Conservation (phyloP, 2,329 filamentous ascomycete genomes). For the Amphichorda felina region DNA sequence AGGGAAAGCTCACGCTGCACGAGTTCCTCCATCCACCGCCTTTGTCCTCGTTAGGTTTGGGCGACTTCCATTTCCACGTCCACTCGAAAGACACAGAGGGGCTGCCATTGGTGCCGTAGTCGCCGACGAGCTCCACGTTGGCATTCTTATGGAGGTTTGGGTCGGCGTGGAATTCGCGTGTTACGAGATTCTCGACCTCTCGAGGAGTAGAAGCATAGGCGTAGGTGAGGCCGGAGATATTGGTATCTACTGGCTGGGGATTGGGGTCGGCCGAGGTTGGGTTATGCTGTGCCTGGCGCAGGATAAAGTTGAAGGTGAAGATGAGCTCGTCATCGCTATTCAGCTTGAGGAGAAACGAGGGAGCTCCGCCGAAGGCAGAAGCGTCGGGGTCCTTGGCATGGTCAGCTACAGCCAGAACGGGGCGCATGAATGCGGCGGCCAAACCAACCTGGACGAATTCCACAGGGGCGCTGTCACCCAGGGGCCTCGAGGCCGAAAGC, state of each 20-base stretch:
- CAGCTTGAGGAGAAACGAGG: constrained; percentile 76
- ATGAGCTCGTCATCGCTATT: constrained; percentile 83
- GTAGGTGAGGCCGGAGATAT: constrained; percentile 82
- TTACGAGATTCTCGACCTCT: constrained; percentile 89
- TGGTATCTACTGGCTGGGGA: constrained; percentile 49
- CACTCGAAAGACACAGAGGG: constrained; percentile 82
- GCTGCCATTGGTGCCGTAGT: constrained; percentile 75
- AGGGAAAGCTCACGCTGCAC: constrained; percentile 56
- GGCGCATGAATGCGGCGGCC: background rate
- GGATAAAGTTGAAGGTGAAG: constrained; percentile 85
- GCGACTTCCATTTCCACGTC: constrained; percentile 95
- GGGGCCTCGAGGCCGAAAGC: constrained; percentile 59
- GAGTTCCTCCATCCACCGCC: constrained; percentile 91
- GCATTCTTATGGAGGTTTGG: constrained; percentile 96
- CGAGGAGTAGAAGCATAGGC: constrained; percentile 75
- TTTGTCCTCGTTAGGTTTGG: constrained; percentile 67
- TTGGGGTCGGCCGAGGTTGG: constrained; percentile 30
- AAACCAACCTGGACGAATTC: constrained; percentile 80
- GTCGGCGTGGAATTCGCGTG: constrained; percentile 90
- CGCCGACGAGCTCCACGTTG: constrained; percentile 90
- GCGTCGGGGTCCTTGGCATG: constrained; percentile 62
- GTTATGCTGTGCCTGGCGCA: constrained; percentile 46
- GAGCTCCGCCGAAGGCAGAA: constrained; percentile 31
- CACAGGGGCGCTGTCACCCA: constrained; percentile 62
- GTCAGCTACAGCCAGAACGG: background rate